Evolutionary conservation across 108 stramenopile genomes (phyloP).

Genomic region (Cyclotella sp.): DNA sequence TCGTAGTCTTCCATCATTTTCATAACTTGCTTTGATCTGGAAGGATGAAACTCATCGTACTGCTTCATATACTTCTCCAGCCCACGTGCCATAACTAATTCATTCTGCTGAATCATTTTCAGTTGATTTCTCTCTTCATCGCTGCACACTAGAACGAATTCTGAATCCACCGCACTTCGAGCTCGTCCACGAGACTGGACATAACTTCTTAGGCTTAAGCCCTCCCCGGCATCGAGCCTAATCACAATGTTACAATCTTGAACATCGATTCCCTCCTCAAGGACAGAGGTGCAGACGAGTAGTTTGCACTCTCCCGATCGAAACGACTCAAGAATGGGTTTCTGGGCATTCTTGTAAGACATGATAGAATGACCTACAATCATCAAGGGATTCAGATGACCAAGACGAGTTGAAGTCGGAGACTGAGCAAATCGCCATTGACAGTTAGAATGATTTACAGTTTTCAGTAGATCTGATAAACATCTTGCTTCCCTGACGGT

Average conservation of each 20-base stretch:
- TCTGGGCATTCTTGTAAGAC: background rate
- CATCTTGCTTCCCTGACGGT: background rate
- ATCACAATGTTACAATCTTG: background rate
- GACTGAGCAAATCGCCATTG: background rate
- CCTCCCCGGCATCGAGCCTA: background rate
- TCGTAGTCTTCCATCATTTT: too few species aligned
- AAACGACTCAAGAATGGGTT: background rate
- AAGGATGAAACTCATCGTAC: too few species aligned
- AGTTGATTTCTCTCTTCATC: background rate
- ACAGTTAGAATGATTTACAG: background rate
- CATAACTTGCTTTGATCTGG: too few species aligned
- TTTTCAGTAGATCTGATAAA: background rate
- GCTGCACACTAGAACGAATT: background rate
- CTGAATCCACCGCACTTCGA: background rate
- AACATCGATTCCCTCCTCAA: background rate
- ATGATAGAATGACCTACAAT: background rate
- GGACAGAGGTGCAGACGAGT: background rate
- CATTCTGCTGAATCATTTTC: background rate
- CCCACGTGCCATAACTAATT: background rate
- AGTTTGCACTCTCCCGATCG: background rate
- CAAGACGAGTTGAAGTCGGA: background rate
- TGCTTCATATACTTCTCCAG: too few species aligned
- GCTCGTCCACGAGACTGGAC: background rate
- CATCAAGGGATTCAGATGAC: background rate
- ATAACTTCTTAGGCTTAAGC: background rate